phyloP scores from a whole-genome alignment of 2,329 filamentous ascomycete genomes.

The Chrysoporthe puriensis region DNA sequence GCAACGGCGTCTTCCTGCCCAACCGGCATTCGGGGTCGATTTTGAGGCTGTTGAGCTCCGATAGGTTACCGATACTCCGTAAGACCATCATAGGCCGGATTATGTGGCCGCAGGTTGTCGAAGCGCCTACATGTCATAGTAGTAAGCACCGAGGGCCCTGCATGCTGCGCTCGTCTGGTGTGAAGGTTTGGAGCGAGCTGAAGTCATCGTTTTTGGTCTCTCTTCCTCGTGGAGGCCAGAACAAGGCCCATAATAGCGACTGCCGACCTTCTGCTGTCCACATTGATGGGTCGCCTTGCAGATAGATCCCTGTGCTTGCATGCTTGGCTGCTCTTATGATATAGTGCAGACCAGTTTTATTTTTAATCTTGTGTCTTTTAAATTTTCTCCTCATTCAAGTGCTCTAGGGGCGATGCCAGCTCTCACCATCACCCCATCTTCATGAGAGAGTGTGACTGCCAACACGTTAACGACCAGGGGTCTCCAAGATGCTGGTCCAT shows the following conservation, averaged over 20 bases:
- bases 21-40: constrained; percentile 44
- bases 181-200: background rate
- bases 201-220: background rate
- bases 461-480: background rate
- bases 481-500: background rate
- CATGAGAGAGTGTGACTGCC: background rate
- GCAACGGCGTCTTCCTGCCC: constrained; percentile 52
- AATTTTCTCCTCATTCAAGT: background rate
- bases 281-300: background rate
- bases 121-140: constrained; percentile 1
- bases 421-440: constrained; percentile 1
- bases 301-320: constrained; percentile 17
- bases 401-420: background rate
- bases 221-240: background rate
- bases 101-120: constrained; percentile 22
- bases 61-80: constrained; percentile 36
- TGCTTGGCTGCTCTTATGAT: constrained; percentile 1
- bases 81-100: constrained; percentile 22
- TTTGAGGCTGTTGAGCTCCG: constrained; percentile 41
- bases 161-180: background rate
- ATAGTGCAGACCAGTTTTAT: background rate
- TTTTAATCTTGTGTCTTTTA: background rate
- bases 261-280: constrained; percentile 12
- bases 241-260: background rate
- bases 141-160: constrained; percentile 17